These are phyloP conservation scores for Kockovaella imperatae DNA, from an alignment of 768 basidiomycete species.

Conservation along the genomic window DNA sequence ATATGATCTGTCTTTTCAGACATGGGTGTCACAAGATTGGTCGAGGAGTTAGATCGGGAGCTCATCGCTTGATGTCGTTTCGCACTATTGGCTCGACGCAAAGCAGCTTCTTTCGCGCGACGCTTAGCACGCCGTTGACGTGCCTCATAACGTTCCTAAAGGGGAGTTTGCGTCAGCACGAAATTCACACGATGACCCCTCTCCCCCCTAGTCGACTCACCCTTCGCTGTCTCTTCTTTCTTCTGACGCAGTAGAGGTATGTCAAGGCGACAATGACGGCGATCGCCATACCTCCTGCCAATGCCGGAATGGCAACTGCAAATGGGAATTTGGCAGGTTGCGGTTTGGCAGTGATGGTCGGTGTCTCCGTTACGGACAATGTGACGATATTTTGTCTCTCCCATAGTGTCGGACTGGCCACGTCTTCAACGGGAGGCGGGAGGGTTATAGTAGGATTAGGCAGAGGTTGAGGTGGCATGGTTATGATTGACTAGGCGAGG, in stretches of 20 bases:
- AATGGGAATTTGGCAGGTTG: slow-evolving; percentile 16
- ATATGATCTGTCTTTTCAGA: slow-evolving; percentile 4
- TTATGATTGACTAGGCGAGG: no score
- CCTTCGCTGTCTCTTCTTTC: slow-evolving; percentile 13
- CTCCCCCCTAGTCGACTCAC: slow-evolving; percentile 11
- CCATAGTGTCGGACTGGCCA: background rate
- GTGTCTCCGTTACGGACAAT: background rate
- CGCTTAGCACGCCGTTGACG: slow-evolving; percentile 12
- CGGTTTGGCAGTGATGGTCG: no score
- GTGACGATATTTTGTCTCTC: background rate
- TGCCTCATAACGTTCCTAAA: slow-evolving; percentile 15
- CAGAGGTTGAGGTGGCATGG: no score
- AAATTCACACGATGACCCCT: background rate
- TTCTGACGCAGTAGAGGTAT: slow-evolving; percentile 16
- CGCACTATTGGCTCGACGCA: no score
- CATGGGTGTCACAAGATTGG: slow-evolving; percentile 16
- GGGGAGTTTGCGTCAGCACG: background rate
- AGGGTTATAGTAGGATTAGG: background rate
- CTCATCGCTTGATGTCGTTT: no score
- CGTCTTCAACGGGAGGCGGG: background rate
- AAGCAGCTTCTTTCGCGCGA: no score
- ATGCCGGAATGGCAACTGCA: slow-evolving; percentile 28
- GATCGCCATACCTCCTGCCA: slow-evolving; percentile 33
- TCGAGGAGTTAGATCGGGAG: no score
- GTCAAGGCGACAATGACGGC: slow-evolving; percentile 18